phyloP scores from a whole-genome alignment of 2,329 filamentous ascomycete genomes.

The Dothideomycetes sp. region DNA sequence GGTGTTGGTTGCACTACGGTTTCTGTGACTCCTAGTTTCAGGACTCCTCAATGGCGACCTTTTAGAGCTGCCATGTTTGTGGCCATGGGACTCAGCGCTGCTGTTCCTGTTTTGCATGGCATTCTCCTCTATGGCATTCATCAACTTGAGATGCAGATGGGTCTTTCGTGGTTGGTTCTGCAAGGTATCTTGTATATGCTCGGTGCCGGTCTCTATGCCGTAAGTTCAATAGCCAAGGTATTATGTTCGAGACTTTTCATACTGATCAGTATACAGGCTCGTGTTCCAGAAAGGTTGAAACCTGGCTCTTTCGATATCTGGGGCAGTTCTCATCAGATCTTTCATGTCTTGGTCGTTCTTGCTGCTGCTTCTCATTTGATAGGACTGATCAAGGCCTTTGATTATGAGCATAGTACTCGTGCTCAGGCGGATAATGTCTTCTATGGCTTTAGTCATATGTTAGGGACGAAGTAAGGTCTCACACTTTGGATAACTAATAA shows the following conservation, averaged over 20 bases:
- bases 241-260: too few species aligned
- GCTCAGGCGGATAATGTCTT: conserved; percentile 1
- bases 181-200: conserved; percentile 79
- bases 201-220: conserved; percentile 79
- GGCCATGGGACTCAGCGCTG: conserved; percentile 70
- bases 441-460: not conserved
- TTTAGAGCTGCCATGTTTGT: conserved; percentile 88
- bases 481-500: too few species aligned
- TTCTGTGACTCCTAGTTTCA: conserved; percentile 72
- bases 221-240: conserved; percentile 24
- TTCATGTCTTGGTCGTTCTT: conserved; percentile 79
- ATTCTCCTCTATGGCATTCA: conserved; percentile 56
- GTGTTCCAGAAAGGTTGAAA: conserved; percentile 71
- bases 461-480: not conserved
- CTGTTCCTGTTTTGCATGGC: conserved; percentile 76
- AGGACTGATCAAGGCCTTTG: conserved; percentile 75
- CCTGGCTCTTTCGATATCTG: conserved; percentile 82
- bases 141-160: conserved; percentile 62
- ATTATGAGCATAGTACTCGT: conserved; percentile 59
- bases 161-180: conserved; percentile 67
- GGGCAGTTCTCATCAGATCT: conserved; percentile 92
- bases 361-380: conserved; percentile 75
- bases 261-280: conserved; percentile 39
- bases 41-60: conserved; percentile 72
- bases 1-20: conserved; percentile 68